Percentiles rank a stretch among this genome's conserved stretches.
Conservation (phyloP, 352 stramenopile genomes). For the Globisporangium irregulare region DNA sequence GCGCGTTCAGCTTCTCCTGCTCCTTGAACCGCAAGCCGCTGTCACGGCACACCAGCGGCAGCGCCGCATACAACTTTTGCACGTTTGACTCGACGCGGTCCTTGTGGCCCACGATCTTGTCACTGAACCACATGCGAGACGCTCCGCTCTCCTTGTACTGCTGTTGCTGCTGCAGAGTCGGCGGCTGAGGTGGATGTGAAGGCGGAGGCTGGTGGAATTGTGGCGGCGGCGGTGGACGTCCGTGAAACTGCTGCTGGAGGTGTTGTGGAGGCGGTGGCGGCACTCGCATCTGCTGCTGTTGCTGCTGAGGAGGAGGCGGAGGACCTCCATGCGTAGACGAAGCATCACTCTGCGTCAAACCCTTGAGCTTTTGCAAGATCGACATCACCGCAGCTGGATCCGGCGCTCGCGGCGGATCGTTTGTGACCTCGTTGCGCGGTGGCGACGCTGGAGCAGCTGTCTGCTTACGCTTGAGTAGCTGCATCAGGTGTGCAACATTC, state of each 20-base stretch:
- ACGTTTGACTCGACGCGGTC: constrained; percentile 84
- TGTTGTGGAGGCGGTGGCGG: constrained; percentile 5
- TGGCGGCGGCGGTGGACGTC: constrained; percentile 3
- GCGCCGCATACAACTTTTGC: constrained; percentile 79
- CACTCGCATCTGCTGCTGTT: constrained; percentile 4
- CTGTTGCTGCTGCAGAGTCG: constrained; percentile 12
- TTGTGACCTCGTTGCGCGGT: constrained; percentile 47
- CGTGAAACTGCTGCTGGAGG: constrained; percentile 5
- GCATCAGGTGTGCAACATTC: constrained; percentile 81
- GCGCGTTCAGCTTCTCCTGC: constrained; percentile 69
- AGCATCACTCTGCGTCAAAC: constrained; percentile 31
- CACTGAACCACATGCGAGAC: constrained; percentile 85
- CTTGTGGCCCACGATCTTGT: constrained; percentile 80
- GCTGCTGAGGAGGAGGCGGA: constrained; percentile 11
- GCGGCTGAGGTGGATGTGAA: constrained; percentile 6
- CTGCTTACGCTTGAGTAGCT: constrained; percentile 78
- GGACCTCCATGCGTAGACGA: neutral
- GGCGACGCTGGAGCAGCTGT: constrained; percentile 21
- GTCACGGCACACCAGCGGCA: constrained; percentile 77
- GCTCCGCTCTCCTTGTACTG: constrained; percentile 31
- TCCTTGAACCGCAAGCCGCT: constrained; percentile 81
- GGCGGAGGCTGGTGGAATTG: constrained; percentile 11
- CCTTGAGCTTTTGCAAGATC: constrained; percentile 82
- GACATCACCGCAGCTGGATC: constrained; percentile 80
- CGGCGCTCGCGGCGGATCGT: constrained; percentile 48